Evolutionary conservation across 2,329 filamentous ascomycete species (phyloP), one percentile per base, ranked within the genome.

Genomic region (Cryphonectria naterciae): DNA sequence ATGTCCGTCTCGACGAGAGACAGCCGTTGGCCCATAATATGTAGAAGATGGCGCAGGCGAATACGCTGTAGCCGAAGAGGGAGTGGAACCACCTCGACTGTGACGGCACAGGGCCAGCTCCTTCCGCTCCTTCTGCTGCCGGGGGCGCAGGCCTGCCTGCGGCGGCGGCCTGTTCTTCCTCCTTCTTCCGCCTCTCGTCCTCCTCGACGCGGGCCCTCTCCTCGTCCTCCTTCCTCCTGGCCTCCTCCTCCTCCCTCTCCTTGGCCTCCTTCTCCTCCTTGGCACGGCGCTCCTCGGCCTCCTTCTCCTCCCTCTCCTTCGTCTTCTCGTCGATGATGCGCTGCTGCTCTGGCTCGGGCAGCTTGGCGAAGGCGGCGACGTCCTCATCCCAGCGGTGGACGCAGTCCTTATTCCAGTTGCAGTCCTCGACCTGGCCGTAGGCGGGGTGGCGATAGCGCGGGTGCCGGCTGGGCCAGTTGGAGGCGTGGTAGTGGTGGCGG

Each of bases 401-500:
- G 74, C 91, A 93, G 5, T 89, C 86, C 11, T 82, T 78, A 61
- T 89, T 85, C 91, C 91, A 93, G 76, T 92, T 92, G 79, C 91
- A 93, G 74, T 85, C 83, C 77, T 93, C 91, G 0, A 93, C 90
- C 79, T 92, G 89, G 8, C 89, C 90, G 76, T 89, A 92, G 70
- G 89, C 87, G 1, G 90, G 90, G 77, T 93, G 91, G 62, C 83
- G 89, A 80, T 86, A 91, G 49, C 91, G 85, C 1, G 88, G 90
- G 77, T 93, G 91, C 3, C 83, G 83, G 68, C 85, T 86, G 5
- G 91, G 91, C 91, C 91, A 93, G 70, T 88, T 87, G 0, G 90
- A 93, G 0, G 91, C 91, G 78, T 93, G 91, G 76, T 92, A 93
- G 78, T 92, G 90, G 77, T 93, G 91, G 78, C 89, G 91, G 28